Percentiles rank a stretch among this genome's conserved stretches.
phyloP scores from a whole-genome alignment of 73 alveolate genomes.

The Paramecium sonneborni region DNA sequence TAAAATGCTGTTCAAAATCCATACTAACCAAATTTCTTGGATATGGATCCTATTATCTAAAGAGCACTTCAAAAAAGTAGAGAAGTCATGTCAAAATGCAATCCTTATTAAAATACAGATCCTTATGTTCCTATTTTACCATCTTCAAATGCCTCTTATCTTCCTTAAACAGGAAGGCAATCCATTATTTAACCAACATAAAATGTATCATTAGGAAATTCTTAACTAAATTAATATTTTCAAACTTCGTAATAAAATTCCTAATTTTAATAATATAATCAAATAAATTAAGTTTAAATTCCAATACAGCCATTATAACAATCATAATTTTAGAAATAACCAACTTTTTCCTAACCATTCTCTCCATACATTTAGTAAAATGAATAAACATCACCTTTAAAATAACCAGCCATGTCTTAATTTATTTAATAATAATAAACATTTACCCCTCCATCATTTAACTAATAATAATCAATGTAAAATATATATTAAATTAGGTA shows the following conservation, averaged over 20 bases:
- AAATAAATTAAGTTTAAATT: neutral
- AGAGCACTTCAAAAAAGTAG: constrained; percentile 25
- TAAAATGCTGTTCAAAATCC: neutral
- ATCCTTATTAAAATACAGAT: neutral
- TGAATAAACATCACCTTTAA: neutral
- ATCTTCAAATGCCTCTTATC: neutral
- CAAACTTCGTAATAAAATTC: neutral
- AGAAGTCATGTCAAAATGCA: constrained; percentile 29
- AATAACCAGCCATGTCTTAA: neutral
- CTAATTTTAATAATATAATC: neutral
- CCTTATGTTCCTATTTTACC: neutral
- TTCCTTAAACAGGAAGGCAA: neutral
- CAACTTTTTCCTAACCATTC: neutral
- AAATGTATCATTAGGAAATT: neutral
- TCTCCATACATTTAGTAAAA: neutral
- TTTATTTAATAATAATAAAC: neutral
- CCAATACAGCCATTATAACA: neutral
- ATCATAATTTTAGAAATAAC: neutral
- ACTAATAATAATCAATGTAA: neutral
- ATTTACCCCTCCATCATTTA: neutral
- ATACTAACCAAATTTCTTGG: neutral
- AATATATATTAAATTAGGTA: neutral
- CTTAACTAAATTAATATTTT: neutral
- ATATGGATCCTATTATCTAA: constrained; percentile 37
- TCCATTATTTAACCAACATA: neutral